Evolutionary conservation across 768 basidiomycete genomes (phyloP).

Genomic region (Sporobolomyces roseus): DNA sequence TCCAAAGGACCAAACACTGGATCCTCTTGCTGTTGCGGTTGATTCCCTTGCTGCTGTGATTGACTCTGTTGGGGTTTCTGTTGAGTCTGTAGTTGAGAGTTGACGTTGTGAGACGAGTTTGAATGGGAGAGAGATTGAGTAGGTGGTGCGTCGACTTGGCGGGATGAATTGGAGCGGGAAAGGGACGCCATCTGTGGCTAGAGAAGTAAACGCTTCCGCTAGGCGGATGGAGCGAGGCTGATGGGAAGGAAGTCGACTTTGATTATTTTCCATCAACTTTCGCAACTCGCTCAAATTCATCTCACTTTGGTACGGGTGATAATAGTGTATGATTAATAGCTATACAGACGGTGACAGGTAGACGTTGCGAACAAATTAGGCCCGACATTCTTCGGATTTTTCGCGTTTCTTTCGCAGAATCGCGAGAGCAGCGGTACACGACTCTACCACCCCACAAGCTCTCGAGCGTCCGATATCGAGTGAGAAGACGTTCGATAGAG

Average conservation of each 20-base stretch:
- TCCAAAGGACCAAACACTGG: constrained; percentile 28
- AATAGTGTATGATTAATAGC: no score
- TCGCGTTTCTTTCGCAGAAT: no score
- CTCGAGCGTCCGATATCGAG: no score
- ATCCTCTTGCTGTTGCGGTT: constrained; percentile 12
- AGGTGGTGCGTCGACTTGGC: constrained; percentile 1
- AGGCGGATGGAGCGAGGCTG: not conserved
- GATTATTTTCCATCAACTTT: not conserved
- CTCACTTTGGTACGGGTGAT: not conserved
- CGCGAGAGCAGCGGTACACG: no score
- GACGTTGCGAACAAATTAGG: no score
- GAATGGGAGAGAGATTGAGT: not conserved
- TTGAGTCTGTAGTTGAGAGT: not conserved
- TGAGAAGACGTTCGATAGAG: no score
- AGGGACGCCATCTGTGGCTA: not conserved
- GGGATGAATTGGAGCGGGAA: no score
- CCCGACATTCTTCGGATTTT: no score
- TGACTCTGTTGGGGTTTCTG: not conserved
- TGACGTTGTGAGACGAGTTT: constrained; percentile 8
- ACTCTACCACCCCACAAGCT: no score
- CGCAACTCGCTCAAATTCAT: no score
- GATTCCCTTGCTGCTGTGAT: not conserved
- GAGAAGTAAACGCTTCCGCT: not conserved
- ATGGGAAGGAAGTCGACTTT: constrained; percentile 2
- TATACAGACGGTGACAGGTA: no score